Conservation (phyloP, 2,329 filamentous ascomycete genomes). For the Cercospora janseana region DNA sequence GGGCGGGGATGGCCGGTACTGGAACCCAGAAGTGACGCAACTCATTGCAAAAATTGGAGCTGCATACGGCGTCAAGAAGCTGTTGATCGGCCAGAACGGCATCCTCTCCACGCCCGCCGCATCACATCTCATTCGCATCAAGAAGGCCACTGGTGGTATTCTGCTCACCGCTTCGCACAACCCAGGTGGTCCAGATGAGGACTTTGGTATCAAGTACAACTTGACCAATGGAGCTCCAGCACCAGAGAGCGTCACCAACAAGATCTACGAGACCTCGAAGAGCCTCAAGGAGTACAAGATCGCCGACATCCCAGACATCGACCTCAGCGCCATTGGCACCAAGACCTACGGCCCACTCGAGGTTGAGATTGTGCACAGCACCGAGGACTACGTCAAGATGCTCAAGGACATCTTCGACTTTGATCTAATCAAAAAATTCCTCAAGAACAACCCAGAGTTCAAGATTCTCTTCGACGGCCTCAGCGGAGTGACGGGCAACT, state of each 20-base stretch:
- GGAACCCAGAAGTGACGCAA: conserved; percentile 95
- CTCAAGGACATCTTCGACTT: conserved; percentile 99
- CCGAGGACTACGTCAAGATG: conserved; percentile 87
- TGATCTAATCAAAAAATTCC: conserved; percentile 89
- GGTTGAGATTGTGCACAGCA: conserved; percentile 93
- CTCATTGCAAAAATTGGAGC: conserved; percentile 95
- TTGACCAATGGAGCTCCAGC: conserved; percentile 92
- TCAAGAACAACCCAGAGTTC: conserved; percentile 82
- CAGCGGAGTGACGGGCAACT: conserved; percentile 90
- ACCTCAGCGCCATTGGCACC: conserved; percentile 77
- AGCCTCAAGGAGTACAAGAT: conserved; percentile 89
- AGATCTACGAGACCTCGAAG: conserved; percentile 93
- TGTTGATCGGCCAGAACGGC: conserved; percentile 91
- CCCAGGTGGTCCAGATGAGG: conserved; percentile 91
- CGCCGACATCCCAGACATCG: conserved; percentile 78
- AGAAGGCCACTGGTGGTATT: conserved; percentile 93
- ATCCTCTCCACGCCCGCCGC: conserved; percentile 96
- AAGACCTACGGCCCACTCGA: conserved; percentile 82
- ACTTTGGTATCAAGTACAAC: conserved; percentile 99
- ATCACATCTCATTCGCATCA: conserved; percentile 91
- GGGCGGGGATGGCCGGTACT: conserved; percentile 94
- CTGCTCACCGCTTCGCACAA: conserved; percentile 97
- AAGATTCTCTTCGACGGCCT: conserved; percentile 96
- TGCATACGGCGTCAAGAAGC: conserved; percentile 98
- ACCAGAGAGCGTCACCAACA: conserved; percentile 95